Conservation (phyloP, 805 yeast species). For the Ogataea pignaliae region DNA sequence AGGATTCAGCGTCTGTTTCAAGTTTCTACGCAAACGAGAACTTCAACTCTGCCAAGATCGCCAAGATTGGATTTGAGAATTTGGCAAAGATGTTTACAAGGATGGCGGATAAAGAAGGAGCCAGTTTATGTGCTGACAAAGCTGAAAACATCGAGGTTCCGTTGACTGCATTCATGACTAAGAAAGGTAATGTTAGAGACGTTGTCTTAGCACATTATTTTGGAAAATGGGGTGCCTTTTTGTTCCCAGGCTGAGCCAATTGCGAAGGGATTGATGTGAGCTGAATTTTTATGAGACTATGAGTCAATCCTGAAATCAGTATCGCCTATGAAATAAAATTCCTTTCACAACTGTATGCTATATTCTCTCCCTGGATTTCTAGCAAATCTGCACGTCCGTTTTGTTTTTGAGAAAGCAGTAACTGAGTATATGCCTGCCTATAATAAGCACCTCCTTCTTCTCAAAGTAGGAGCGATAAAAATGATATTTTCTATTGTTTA, state of each 20-base stretch:
- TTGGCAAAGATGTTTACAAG: conserved; percentile 31
- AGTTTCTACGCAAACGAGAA: conserved; percentile 28
- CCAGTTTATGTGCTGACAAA: conserved; percentile 22
- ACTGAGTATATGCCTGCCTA: too few species aligned
- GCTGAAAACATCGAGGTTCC: conserved; percentile 29
- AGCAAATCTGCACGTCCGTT: too few species aligned
- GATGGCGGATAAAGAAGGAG: conserved; percentile 26
- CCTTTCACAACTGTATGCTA: too few species aligned
- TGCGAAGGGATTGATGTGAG: background rate
- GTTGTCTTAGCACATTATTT: conserved; percentile 31
- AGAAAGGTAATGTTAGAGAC: conserved; percentile 24
- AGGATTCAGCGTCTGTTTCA: conserved; percentile 33
- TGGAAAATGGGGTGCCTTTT: conserved; percentile 31
- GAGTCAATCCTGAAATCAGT: too few species aligned
- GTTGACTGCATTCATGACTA: conserved; percentile 21
- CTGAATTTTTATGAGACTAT: background rate
- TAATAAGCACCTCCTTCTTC: too few species aligned
- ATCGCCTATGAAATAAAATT: too few species aligned
- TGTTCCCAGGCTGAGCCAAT: conserved; percentile 26
- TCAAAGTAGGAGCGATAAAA: too few species aligned
- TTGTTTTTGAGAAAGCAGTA: too few species aligned
- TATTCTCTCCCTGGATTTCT: too few species aligned
- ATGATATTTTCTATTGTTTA: too few species aligned
- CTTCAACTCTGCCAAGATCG: conserved; percentile 34
- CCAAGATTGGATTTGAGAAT: conserved; percentile 34